phyloP scores from a whole-genome alignment of 2,329 filamentous ascomycete genomes.

The Colletotrichum viniferum region DNA sequence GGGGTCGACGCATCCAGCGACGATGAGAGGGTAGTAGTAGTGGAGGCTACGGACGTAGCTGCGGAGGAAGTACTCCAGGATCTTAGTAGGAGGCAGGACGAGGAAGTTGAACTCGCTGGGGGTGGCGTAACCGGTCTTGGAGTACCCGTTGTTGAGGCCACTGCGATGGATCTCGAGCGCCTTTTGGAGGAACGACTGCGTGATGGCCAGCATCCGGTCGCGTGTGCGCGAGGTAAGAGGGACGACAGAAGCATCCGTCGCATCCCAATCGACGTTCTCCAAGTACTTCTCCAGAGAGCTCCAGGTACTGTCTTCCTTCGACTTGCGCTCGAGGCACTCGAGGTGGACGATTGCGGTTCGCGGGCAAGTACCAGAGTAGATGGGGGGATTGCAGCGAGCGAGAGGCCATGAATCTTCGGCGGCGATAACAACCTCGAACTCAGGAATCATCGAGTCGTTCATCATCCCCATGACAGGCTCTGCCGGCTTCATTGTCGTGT shows the following conservation, averaged over 20 bases:
- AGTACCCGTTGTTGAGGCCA: conserved; percentile 43
- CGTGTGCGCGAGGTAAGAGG: conserved; percentile 56
- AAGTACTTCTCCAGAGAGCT: conserved; percentile 46
- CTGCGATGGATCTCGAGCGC: conserved; percentile 71
- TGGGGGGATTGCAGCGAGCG: conserved; percentile 52
- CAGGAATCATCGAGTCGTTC: conserved; percentile 38
- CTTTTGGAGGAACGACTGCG: conserved; percentile 72
- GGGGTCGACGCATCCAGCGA: conserved; percentile 64
- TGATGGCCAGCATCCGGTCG: conserved; percentile 74
- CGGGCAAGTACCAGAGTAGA: conserved; percentile 49
- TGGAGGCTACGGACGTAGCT: conserved; percentile 70
- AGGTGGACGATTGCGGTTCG: conserved; percentile 56
- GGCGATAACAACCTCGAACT: conserved; percentile 51
- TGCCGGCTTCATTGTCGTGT: conserved; percentile 33
- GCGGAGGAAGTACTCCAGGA: conserved; percentile 70
- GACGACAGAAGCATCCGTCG: conserved; percentile 45
- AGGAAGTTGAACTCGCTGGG: conserved; percentile 65
- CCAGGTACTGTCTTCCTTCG: conserved; percentile 53
- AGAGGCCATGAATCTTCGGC: conserved; percentile 57
- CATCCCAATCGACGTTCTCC: conserved; percentile 39
- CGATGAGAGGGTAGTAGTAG: conserved; percentile 68
- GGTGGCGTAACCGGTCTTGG: conserved; percentile 46
- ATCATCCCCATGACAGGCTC: conserved; percentile 31
- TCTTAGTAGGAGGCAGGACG: conserved; percentile 67
- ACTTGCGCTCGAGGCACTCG: conserved; percentile 54